Evolutionary conservation across 192 early-diverging fungal species (phyloP).

Genomic region (Dimargaris xerosporica): DNA sequence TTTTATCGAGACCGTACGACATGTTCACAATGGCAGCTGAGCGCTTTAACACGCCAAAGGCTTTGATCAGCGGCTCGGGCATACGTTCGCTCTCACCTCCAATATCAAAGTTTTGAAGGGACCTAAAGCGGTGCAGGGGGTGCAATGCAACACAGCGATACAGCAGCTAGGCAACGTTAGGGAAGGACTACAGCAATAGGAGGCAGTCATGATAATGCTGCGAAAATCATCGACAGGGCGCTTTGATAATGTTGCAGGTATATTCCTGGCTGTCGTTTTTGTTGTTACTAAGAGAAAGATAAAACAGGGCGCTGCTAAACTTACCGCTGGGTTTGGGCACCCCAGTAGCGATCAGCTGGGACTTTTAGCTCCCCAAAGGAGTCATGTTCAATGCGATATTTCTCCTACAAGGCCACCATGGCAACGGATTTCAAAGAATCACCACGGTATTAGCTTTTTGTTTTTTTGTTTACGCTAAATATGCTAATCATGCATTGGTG

Average conservation of each 20-base stretch:
- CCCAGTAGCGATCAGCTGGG: slow-evolving; percentile 92
- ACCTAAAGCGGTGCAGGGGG: slow-evolving; percentile 25
- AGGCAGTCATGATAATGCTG: no score
- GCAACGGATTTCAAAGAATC: no score
- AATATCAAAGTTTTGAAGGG: slow-evolving; percentile 96
- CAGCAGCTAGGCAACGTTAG: no score
- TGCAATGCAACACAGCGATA: no score
- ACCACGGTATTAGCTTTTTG: background rate
- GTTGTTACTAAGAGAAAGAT: no score
- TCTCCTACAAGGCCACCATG: slow-evolving; percentile 23
- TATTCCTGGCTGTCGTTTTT: no score
- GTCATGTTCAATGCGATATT: slow-evolving; percentile 63
- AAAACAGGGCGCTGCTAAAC: background rate
- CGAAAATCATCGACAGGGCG: no score
- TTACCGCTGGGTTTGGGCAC: slow-evolving; percentile 89
- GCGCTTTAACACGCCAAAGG: slow-evolving; percentile 91
- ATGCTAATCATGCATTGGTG: background rate
- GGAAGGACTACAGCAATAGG: no score
- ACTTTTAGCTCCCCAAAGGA: slow-evolving; percentile 93
- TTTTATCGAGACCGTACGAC: slow-evolving; percentile 68
- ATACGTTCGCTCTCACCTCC: slow-evolving; percentile 84
- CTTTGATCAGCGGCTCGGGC: slow-evolving; percentile 88
- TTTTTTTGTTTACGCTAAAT: background rate
- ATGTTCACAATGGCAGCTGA: slow-evolving; percentile 90
- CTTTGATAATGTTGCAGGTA: no score